phyloP scores from a whole-genome alignment of 2,329 filamentous ascomycete species.

The Cladophialophora carrionii region DNA sequence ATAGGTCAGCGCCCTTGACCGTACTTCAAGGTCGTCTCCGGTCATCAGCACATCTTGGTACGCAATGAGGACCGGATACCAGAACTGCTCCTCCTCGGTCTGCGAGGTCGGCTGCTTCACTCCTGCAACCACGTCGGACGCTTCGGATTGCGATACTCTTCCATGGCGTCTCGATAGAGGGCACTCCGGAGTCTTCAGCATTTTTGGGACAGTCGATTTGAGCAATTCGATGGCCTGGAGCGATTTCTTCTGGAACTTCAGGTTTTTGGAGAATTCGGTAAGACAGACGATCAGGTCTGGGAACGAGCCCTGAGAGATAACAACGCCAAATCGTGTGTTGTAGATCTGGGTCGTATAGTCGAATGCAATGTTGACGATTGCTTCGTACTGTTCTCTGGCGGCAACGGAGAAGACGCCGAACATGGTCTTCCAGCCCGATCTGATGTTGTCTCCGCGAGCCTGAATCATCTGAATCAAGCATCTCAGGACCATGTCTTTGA shows the following conservation, averaged over 20 bases:
- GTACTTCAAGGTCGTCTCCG: conserved; percentile 94
- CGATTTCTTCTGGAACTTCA: conserved; percentile 98
- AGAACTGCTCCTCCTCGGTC: conserved; percentile 94
- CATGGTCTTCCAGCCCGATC: conserved; percentile 98
- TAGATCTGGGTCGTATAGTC: conserved; percentile 97
- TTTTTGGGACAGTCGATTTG: conserved; percentile 89
- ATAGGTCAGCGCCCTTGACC: conserved; percentile 85
- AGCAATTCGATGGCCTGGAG: conserved; percentile 92
- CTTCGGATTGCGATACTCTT: conserved; percentile 53
- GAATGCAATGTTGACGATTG: conserved; percentile 93
- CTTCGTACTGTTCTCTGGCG: conserved; percentile 88
- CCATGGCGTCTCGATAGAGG: conserved; percentile 72
- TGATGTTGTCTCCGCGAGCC: conserved; percentile 91
- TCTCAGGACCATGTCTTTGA: conserved; percentile 95
- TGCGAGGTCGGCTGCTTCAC: conserved; percentile 72
- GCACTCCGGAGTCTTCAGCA: conserved; percentile 95
- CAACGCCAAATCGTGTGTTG: conserved; percentile 90
- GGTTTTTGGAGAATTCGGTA: conserved; percentile 98
- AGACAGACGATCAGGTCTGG: conserved; percentile 94
- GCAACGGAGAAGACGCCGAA: conserved; percentile 98
- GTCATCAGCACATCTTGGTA: conserved; percentile 99
- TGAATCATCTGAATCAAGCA: conserved; percentile 99
- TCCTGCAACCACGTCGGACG: conserved; percentile 52
- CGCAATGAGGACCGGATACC: conserved; percentile 97
- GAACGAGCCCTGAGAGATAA: conserved; percentile 95